Conservation (phyloP, 129 eudicot genomes). For the Flaveria linearis region DNA sequence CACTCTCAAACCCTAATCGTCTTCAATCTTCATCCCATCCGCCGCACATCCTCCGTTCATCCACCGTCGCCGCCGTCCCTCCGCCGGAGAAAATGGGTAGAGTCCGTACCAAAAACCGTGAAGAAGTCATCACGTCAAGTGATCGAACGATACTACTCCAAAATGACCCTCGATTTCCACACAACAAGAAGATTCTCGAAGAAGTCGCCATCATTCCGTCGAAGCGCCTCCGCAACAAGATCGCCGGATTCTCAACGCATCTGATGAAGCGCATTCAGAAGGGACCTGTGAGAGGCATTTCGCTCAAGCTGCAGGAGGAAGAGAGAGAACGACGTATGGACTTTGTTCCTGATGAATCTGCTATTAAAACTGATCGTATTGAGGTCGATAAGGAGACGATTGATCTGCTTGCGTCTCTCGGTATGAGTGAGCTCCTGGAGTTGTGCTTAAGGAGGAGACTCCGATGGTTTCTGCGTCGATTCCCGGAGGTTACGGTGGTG, state of each 20-base stretch:
- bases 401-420: slow-evolving; percentile 51
- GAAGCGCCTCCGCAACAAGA: slow-evolving; percentile 76
- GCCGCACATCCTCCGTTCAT: not conserved
- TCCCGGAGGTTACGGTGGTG: slow-evolving; percentile 34
- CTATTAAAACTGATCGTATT: slow-evolving; percentile 51
- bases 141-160: slow-evolving; percentile 67
- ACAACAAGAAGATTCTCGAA: slow-evolving; percentile 32
- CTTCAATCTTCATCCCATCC: not conserved
- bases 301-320: slow-evolving; percentile 54
- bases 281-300: slow-evolving; percentile 47
- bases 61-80: not conserved
- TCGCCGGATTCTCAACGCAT: slow-evolving; percentile 70
- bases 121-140: slow-evolving; percentile 68
- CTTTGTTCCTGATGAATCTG: slow-evolving; percentile 65
- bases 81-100: slow-evolving; percentile 47
- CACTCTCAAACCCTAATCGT: not conserved
- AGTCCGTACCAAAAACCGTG: slow-evolving; percentile 72
- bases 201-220: slow-evolving; percentile 76
- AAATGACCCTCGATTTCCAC: slow-evolving; percentile 23
- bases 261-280: slow-evolving; percentile 71
- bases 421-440: slow-evolving; percentile 63
- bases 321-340: slow-evolving; percentile 79
- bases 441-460: slow-evolving; percentile 42
- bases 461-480: slow-evolving; percentile 22
- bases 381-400: slow-evolving; percentile 63